Evolutionary conservation across 2,329 filamentous ascomycete genomes (phyloP), one percentile per base, ranked within the genome.

Genomic region (Alternaria gansuensis): DNA sequence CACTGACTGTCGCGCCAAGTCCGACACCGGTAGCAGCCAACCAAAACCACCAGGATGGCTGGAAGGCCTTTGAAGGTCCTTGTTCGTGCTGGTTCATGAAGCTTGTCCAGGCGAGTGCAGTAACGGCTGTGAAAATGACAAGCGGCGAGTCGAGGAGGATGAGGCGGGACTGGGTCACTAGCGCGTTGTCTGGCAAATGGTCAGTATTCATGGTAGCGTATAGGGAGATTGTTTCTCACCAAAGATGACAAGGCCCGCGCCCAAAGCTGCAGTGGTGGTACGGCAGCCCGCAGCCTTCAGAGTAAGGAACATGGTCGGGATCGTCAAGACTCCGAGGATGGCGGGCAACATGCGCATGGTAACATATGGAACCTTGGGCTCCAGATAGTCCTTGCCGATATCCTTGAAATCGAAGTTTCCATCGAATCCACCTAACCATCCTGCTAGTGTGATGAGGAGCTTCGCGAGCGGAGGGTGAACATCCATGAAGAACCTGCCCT

Each of bases 401-500:
- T 99, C 93, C 83, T 98, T 99, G 84, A 99, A 99, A 79, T 98
- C 95, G 77, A 99, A 99, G 64, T 92, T 85, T 65, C 95, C 95
- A 75, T 97, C 87, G 78, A 98, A 99, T 53, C 95, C 95, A 71
- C 93, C 95, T 64, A 97, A 80, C 89, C 91, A 99, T 69, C 94
- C 95, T 64, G 93, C 93, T 60, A 99, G 87, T 51, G 95, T 96
- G 73, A 99, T 94, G 68, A 99, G 88, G 76, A 99, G 87, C 83
- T 99, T 99, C 67, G 95, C 95, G 60, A 99, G 85, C 44, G 95
- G 95, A 31, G 95, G 95, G 77, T 99, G 95, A n/a, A 99, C 95
- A 77, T 99, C 95, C 95, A 99, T 99, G 80, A 99, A 99, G 86
- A 99, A 99, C 77, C 86, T 90, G 74, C 95, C 95, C 84, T 99